phyloP scores from a whole-genome alignment of 225 moss, liverwort and hornwort genomes.

The Climacium dendroides region DNA sequence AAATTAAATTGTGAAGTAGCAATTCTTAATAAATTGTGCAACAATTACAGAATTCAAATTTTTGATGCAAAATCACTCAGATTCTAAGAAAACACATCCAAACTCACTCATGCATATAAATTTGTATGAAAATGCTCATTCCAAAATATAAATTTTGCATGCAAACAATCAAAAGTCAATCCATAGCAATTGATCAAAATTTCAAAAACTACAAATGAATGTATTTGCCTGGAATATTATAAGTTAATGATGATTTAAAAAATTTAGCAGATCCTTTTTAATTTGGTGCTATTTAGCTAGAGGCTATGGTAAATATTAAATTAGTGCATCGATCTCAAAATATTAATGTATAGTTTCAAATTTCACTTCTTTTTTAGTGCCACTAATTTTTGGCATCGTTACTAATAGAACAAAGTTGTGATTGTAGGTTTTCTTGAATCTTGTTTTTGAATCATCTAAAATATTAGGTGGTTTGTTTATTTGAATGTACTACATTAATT shows the following conservation, averaged over 20 bases:
- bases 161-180: neutral
- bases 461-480: neutral
- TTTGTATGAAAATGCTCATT: neutral
- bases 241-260: neutral
- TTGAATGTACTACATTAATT: neutral
- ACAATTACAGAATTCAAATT: neutral
- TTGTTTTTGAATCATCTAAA: neutral
- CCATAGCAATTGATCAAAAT: accelerated
- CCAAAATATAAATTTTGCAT: neutral
- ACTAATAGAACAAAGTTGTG: accelerated
- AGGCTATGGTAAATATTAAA: neutral
- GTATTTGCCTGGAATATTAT: neutral
- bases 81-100: neutral
- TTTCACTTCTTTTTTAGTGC: neutral
- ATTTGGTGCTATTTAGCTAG: accelerated
- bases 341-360: neutral
- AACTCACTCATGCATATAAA: accelerated
- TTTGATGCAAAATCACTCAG: neutral
- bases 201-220: neutral
- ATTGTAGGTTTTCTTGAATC: neutral
- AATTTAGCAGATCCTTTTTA: neutral
- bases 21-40: neutral
- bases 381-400: neutral
- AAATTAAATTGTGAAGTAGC: accelerated
- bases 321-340: neutral